Percentiles rank a stretch among this genome's conserved stretches.
phyloP scores from a whole-genome alignment of 768 basidiomycete genomes.

The Boletus rubropictus region DNA sequence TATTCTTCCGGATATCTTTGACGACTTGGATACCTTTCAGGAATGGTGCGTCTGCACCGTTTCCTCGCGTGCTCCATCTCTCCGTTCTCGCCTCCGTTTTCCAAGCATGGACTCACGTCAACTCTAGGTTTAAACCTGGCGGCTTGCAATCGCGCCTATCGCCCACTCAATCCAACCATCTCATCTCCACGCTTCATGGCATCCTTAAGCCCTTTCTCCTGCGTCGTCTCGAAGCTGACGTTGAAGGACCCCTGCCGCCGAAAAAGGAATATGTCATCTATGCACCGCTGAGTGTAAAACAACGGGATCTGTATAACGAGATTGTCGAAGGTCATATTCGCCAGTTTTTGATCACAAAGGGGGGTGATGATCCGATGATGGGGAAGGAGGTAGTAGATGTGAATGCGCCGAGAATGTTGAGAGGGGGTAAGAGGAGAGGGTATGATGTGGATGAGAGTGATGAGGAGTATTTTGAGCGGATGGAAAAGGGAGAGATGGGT shows the following conservation, averaged over 20 bases:
- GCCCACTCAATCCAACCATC: constrained; percentile 51
- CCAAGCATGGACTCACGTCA: constrained; percentile 3
- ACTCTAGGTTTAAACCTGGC: constrained; percentile 64
- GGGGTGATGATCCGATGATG: constrained; percentile 20
- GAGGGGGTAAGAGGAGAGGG: constrained; percentile 36
- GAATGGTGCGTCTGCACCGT: constrained; percentile 53
- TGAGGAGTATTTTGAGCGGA: constrained; percentile 58
- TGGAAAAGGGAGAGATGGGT: constrained; percentile 46
- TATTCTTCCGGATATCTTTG: constrained; percentile 90
- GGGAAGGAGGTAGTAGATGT: constrained; percentile 25
- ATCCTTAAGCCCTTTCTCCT: constrained; percentile 96
- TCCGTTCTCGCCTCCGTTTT: not conserved
- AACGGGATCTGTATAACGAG: constrained; percentile 80
- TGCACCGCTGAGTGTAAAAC: constrained; percentile 76
- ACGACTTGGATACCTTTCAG: constrained; percentile 84
- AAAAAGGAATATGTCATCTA: constrained; percentile 95
- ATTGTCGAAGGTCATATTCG: constrained; percentile 70
- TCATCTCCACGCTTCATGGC: constrained; percentile 76
- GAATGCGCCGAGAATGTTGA: constrained; percentile 32
- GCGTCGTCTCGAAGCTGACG: constrained; percentile 86
- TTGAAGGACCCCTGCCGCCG: constrained; percentile 71
- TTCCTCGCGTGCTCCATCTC: not conserved
- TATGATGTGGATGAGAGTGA: constrained; percentile 56
- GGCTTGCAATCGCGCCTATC: constrained; percentile 53
- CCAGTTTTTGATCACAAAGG: constrained; percentile 46